phyloP scores from a whole-genome alignment of 2,329 filamentous ascomycete species.

The Epichloe sibirici region DNA sequence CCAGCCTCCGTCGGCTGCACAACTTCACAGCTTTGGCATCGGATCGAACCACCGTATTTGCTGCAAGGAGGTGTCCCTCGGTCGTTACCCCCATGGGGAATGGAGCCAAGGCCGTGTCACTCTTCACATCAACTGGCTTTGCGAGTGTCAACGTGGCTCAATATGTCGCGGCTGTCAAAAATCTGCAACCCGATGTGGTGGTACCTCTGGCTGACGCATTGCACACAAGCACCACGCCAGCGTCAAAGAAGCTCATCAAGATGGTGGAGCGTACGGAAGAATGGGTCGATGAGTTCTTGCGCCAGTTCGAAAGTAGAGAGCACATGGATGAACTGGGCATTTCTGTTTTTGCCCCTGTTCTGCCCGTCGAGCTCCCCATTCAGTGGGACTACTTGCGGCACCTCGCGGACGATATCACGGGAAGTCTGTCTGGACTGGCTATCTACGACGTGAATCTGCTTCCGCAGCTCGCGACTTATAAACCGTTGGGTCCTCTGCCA shows the following conservation, averaged over 20 bases:
- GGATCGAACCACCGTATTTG: constrained; percentile 57
- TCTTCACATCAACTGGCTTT: constrained; percentile 83
- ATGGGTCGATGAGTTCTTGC: constrained; percentile 62
- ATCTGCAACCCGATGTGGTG: constrained; percentile 67
- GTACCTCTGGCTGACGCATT: constrained; percentile 65
- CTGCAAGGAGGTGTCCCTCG: constrained; percentile 64
- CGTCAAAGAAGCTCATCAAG: constrained; percentile 61
- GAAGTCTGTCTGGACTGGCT: constrained; percentile 54
- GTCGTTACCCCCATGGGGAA: constrained; percentile 61
- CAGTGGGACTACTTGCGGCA: constrained; percentile 73
- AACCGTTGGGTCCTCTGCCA: constrained; percentile 48
- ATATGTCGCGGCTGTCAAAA: constrained; percentile 53
- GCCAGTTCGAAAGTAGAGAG: constrained; percentile 16
- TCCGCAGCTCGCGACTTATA: constrained; percentile 46
- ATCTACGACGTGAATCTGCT: constrained; percentile 65
- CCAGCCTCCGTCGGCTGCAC: constrained; percentile 47
- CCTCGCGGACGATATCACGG: constrained; percentile 50
- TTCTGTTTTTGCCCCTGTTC: constrained; percentile 51
- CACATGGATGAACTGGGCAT: constrained; percentile 18
- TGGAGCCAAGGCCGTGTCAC: constrained; percentile 55
- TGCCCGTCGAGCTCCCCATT: constrained; percentile 61
- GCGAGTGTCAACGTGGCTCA: constrained; percentile 53
- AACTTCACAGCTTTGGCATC: constrained; percentile 63
- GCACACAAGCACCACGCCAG: constrained; percentile 35
- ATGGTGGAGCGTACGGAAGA: constrained; percentile 79